Conservation (phyloP, 1,284 basidiomycete genomes). For the Cutaneotrichosporon cutaneum region DNA sequence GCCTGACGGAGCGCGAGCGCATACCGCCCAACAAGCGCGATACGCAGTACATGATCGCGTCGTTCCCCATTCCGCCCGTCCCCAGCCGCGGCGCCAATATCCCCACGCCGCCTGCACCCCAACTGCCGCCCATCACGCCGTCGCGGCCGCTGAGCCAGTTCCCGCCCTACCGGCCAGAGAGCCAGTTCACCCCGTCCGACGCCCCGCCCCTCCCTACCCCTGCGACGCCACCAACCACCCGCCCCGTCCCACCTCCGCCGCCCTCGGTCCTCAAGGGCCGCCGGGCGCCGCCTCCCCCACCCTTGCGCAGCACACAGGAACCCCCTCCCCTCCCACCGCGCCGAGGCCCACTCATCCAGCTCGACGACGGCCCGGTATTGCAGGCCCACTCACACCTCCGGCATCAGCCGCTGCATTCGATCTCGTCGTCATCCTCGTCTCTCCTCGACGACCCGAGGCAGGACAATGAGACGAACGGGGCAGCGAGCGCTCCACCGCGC, state of each 20-base stretch:
- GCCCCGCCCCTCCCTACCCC: background rate
- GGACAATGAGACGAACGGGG: background rate
- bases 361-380: background rate
- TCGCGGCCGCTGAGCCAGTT: slow-evolving; percentile 10
- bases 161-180: background rate
- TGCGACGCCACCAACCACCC: background rate
- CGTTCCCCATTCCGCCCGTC: slow-evolving; percentile 6
- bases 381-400: background rate
- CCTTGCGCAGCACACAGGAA: background rate
- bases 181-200: background rate
- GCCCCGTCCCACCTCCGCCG: background rate
- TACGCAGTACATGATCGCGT: slow-evolving; percentile 3
- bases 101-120: background rate
- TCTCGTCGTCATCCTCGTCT: slow-evolving; percentile 17
- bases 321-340: background rate
- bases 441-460: slow-evolving; percentile 2
- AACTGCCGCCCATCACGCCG: slow-evolving; percentile 3
- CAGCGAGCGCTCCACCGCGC: background rate
- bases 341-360: background rate
- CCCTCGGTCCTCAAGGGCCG: background rate
- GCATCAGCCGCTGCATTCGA: background rate
- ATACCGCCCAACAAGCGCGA: background rate
- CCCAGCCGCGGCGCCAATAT: background rate
- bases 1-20: background rate
- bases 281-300: background rate